A percentile compares a stretch with the other conserved stretches of the same genome.
These are phyloP conservation scores for Crithidia fasciculata DNA, from an alignment of 208 protist species.

Conservation along the genomic window DNA sequence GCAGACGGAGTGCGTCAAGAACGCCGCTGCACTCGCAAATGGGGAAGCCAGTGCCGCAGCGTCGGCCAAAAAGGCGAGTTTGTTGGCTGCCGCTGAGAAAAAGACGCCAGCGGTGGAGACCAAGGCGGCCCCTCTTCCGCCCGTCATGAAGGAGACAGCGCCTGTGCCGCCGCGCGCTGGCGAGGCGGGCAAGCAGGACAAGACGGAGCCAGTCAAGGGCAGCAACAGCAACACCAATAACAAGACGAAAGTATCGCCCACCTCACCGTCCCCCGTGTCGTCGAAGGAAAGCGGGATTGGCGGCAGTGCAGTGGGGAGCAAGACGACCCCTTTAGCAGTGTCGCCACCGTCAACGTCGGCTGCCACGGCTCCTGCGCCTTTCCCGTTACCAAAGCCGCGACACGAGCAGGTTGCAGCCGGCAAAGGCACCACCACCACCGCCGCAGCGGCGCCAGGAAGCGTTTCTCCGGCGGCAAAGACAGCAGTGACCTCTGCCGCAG, in stretches of 20 bases:
- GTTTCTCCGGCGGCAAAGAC: not conserved
- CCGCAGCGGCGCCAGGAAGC: not conserved
- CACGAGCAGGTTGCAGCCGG: slow-evolving; percentile 22
- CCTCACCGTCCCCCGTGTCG: not conserved
- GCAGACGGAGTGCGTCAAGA: slow-evolving; percentile 16
- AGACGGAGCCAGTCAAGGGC: not conserved
- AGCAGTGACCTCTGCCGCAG: not conserved
- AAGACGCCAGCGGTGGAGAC: too few relatives aligned
- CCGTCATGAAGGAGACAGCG: not conserved
- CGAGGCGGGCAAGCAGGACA: slow-evolving; percentile 9
- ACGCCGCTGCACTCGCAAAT: not conserved
- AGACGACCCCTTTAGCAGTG: too few relatives aligned
- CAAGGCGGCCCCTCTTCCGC: too few relatives aligned
- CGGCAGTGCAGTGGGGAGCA: not conserved
- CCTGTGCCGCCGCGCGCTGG: not conserved
- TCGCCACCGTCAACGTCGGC: not conserved
- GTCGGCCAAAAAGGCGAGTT: not conserved
- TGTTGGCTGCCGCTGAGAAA: too few relatives aligned
- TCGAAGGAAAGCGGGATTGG: not conserved
- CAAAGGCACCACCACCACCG: not conserved
- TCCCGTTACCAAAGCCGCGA: slow-evolving; percentile 27
- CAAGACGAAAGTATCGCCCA: not conserved
- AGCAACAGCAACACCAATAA: not conserved
- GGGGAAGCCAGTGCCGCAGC: not conserved
- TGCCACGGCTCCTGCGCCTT: not conserved